A percentile compares a stretch with the other conserved stretches of the same genome.
phyloP scores from a whole-genome alignment of 345 rosid species.

The Erodium maritimum region DNA sequence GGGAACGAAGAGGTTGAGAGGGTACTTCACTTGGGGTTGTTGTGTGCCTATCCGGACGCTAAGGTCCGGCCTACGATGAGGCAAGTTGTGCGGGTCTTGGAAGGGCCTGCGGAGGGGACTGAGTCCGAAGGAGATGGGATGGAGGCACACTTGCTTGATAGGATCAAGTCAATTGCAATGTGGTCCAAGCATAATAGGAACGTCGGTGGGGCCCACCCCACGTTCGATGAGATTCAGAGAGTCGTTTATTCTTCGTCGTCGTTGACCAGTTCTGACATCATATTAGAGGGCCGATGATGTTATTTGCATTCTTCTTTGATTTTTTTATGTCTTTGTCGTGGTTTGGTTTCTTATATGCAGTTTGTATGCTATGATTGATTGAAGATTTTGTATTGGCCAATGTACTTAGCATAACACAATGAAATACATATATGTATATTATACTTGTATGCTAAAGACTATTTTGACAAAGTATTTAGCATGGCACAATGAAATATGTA shows the following conservation, averaged over 20 bases:
- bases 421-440: not conserved
- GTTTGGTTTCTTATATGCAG: no score
- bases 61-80: constrained; percentile 55
- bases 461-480: not conserved
- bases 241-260: not conserved
- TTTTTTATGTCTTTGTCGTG: no score
- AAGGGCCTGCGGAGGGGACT: constrained; percentile 28
- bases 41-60: constrained; percentile 55
- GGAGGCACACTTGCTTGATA: constrained; percentile 35
- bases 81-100: constrained; percentile 56
- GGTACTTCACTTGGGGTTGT: constrained; percentile 43
- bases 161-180: not conserved
- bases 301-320: no score
- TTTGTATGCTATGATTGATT: not conserved
- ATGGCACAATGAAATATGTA: no score
- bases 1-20: constrained; percentile 35
- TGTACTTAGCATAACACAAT: not conserved
- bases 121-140: constrained; percentile 40
- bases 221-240: not conserved
- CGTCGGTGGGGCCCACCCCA: not conserved
- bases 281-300: not conserved
- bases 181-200: not conserved
- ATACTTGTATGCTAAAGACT: not conserved
- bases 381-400: not conserved
- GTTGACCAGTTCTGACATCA: not conserved